Conservation (phyloP, 208 protist species). For the Phytomonas serpens region DNA sequence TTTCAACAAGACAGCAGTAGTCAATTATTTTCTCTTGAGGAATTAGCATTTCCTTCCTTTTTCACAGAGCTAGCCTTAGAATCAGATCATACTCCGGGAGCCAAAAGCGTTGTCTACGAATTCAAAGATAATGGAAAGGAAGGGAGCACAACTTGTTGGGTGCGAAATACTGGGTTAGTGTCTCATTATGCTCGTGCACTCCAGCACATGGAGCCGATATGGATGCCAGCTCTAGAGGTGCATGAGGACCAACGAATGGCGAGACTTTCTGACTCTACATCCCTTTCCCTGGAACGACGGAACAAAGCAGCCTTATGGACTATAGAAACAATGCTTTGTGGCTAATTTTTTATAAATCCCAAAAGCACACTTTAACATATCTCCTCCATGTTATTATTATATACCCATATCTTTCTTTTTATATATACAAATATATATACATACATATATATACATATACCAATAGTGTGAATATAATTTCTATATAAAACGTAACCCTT, state of each 20-base stretch:
- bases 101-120: background rate
- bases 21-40: background rate
- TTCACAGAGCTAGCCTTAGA: background rate
- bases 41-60: background rate
- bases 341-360: background rate
- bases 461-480: conserved; percentile 3
- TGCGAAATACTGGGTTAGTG: background rate
- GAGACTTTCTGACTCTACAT: background rate
- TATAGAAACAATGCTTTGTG: background rate
- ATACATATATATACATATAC: conserved; percentile 1
- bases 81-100: background rate
- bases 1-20: background rate
- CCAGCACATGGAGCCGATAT: background rate
- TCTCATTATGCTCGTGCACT: background rate
- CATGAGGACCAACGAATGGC: background rate
- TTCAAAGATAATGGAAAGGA: background rate
- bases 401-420: background rate
- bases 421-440: conserved; percentile 9
- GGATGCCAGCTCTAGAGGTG: background rate
- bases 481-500: conserved; percentile 3
- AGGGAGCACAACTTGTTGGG: background rate
- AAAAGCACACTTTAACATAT: background rate
- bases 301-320: background rate
- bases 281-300: background rate
- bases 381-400: background rate